These are phyloP conservation scores for Dianthus caryophyllus DNA, from an alignment of 148 eudicot genomes.

Conservation along the genomic window DNA sequence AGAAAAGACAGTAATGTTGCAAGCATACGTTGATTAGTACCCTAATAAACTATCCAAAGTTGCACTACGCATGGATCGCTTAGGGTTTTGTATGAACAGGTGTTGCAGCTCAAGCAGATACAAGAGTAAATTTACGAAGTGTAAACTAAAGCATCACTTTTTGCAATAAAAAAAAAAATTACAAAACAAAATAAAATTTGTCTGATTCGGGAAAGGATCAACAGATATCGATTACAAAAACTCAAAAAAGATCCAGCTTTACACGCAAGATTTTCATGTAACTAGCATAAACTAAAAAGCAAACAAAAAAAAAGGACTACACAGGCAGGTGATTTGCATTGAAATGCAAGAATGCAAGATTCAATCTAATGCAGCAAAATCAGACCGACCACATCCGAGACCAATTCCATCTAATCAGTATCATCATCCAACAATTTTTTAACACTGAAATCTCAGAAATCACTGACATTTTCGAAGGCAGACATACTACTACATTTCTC, in stretches of 20 bases:
- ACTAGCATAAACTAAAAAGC: no score
- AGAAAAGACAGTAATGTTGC: not conserved
- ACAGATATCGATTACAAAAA: no score
- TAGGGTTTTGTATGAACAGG: not conserved
- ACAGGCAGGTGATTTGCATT: not conserved
- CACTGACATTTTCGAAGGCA: not conserved
- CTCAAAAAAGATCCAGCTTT: no score
- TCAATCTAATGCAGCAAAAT: no score
- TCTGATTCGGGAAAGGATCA: no score
- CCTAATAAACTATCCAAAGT: not conserved
- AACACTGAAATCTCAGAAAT: not conserved
- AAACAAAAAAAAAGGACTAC: not conserved
- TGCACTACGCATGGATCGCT: not conserved
- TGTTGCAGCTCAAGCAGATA: not conserved
- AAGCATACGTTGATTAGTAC: not conserved
- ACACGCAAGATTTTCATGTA: no score
- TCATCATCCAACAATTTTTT: not conserved
- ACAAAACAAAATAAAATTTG: not conserved
- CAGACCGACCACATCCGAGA: no score
- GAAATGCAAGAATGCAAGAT: not conserved
- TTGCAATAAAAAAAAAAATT: not conserved
- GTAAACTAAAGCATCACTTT: not conserved
- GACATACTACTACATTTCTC: not conserved
- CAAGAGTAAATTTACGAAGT: not conserved
- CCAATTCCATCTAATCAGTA: not conserved